These are phyloP conservation scores for Chloranthus sessilifolius DNA, from an alignment of 164 flowering plant genomes.

Conservation along the genomic window DNA sequence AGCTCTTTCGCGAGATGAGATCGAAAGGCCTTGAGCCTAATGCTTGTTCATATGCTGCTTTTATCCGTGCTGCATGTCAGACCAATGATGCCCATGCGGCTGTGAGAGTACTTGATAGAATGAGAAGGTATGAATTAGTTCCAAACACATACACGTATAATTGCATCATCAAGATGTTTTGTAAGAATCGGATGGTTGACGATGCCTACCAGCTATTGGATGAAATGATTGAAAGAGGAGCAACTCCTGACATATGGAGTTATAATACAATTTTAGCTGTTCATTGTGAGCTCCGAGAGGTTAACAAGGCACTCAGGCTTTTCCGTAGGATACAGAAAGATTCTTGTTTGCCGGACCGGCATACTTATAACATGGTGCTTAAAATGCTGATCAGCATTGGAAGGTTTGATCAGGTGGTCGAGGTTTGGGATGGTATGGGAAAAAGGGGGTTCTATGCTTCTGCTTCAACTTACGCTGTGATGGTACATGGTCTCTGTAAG, in stretches of 20 bases:
- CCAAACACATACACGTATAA: slow-evolving; percentile 75
- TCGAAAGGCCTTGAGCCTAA: slow-evolving; percentile 49
- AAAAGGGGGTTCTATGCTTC: slow-evolving; percentile 64
- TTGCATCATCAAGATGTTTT: slow-evolving; percentile 53
- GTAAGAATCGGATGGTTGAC: slow-evolving; percentile 48
- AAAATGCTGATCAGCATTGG: slow-evolving; percentile 71
- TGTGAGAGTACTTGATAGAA: slow-evolving; percentile 61
- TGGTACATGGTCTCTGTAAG: slow-evolving; percentile 81
- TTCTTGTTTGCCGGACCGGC: slow-evolving; percentile 54
- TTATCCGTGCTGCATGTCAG: slow-evolving; percentile 61
- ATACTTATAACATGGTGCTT: slow-evolving; percentile 81
- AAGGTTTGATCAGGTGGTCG: slow-evolving; percentile 58
- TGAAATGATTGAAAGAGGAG: slow-evolving; percentile 67
- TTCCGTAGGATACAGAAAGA: slow-evolving; percentile 57
- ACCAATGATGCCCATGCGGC: slow-evolving; percentile 59
- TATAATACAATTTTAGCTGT: slow-evolving; percentile 66
- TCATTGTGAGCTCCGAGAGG: slow-evolving; percentile 75
- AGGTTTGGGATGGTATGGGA: slow-evolving; percentile 70
- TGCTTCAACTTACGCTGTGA: slow-evolving; percentile 75
- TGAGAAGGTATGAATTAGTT: slow-evolving; percentile 54
- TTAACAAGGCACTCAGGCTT: slow-evolving; percentile 56
- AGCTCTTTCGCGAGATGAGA: slow-evolving; percentile 49
- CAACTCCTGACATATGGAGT: slow-evolving; percentile 65
- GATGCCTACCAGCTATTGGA: slow-evolving; percentile 68
- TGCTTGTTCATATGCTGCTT: slow-evolving; percentile 63